These are phyloP conservation scores for Spergularia bocconei DNA, from an alignment of 148 eudicot species.

Conservation along the genomic window DNA sequence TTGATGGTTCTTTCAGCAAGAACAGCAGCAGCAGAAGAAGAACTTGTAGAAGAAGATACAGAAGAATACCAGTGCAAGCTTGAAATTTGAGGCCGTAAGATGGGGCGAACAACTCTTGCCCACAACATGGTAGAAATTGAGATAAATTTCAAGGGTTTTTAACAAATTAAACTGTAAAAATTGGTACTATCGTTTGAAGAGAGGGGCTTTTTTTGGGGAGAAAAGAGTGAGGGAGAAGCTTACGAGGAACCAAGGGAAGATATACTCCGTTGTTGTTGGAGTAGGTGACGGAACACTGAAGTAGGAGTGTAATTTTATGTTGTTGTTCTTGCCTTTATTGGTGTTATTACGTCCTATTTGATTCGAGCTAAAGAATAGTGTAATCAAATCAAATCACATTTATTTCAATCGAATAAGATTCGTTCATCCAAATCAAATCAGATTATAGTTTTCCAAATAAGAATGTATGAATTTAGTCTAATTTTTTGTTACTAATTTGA, in stretches of 20 bases:
- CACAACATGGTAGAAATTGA: constrained; percentile 19
- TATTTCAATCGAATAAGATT: no score
- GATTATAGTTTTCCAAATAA: no score
- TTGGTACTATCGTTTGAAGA: neutral
- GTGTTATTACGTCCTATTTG: no score
- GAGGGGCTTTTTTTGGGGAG: neutral
- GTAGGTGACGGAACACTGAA: no score
- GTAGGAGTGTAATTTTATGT: no score
- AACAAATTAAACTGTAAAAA: neutral
- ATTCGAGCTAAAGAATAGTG: no score
- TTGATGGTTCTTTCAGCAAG: constrained; percentile 62
- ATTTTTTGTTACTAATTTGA: no score
- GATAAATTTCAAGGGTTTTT: neutral
- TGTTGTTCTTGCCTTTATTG: no score
- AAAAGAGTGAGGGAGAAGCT: constrained; percentile 22
- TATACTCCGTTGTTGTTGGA: no score
- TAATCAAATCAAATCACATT: no score
- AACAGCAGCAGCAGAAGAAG: constrained; percentile 60
- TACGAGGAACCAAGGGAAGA: constrained; percentile 14
- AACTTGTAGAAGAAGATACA: constrained; percentile 16
- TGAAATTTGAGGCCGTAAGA: constrained; percentile 19
- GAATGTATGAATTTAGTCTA: no score
- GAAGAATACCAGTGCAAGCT: constrained; percentile 31
- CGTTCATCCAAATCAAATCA: no score
- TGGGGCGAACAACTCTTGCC: constrained; percentile 21